These are phyloP conservation scores for Hypoxylon fragiforme DNA, from an alignment of 495 filamentous ascomycete genomes.

Conservation along the genomic window DNA sequence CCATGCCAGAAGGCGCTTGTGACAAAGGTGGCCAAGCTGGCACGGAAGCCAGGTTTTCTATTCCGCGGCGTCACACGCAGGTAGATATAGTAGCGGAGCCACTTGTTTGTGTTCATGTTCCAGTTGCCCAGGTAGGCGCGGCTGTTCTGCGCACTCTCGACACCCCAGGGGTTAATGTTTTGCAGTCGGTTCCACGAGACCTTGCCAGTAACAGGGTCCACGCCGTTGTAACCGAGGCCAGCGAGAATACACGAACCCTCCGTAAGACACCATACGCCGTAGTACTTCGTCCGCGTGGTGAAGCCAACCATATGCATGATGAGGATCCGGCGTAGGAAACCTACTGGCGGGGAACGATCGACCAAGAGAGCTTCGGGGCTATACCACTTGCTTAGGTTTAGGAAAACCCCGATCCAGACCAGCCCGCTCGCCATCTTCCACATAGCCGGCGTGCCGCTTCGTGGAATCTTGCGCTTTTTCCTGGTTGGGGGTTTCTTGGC, in stretches of 20 bases:
- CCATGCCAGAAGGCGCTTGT: conserved; percentile 98
- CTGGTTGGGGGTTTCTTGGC: conserved; percentile 79
- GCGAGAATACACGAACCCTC: conserved; percentile 95
- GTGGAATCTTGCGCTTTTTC: conserved; percentile 92
- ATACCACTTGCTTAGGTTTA: conserved; percentile 73
- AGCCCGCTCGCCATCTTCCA: conserved; percentile 73
- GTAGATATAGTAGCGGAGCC: conserved; percentile 95
- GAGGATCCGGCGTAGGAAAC: conserved; percentile 71
- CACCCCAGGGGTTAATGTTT: conserved; percentile 79
- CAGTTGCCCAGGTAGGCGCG: conserved; percentile 85
- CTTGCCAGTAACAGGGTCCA: conserved; percentile 79
- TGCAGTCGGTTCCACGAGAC: conserved; percentile 86
- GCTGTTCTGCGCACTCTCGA: conserved; percentile 89
- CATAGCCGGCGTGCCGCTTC: conserved; percentile 83
- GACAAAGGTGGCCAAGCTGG: conserved; percentile 89
- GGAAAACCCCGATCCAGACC: conserved; percentile 76
- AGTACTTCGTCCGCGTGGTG: conserved; percentile 84
- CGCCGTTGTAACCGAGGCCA: conserved; percentile 91
- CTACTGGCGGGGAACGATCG: conserved; percentile 63
- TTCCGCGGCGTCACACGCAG: conserved; percentile 92
- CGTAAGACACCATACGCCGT: conserved; percentile 90
- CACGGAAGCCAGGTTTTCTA: conserved; percentile 94
- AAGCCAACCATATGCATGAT: conserved; percentile 81
- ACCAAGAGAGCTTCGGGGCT: conserved; percentile 61
- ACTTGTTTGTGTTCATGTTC: conserved; percentile 99